A percentile compares a stretch with the other conserved stretches of the same genome.
Evolutionary conservation across 164 flowering plant species (phyloP).

Genomic region (Vitis cinerea): DNA sequence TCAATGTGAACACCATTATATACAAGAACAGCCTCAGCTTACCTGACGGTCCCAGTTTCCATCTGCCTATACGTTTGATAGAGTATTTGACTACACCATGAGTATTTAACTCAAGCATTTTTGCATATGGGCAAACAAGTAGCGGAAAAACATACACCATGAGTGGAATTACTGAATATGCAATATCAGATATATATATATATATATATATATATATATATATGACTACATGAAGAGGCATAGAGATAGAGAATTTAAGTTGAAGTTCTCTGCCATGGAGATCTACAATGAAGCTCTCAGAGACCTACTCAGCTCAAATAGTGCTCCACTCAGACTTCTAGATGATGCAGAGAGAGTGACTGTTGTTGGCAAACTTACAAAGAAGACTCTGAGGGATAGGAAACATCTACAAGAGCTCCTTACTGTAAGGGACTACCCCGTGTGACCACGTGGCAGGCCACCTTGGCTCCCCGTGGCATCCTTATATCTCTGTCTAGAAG

Average conservation of each 20-base stretch:
- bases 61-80: conserved; percentile 14
- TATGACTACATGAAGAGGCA: conserved; percentile 77
- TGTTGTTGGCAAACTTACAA: conserved; percentile 83
- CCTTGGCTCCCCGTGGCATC: too few relatives aligned
- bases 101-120: conserved; percentile 45
- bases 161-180: conserved; percentile 74
- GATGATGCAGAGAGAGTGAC: conserved; percentile 99
- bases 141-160: conserved; percentile 98
- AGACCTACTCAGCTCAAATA: conserved; percentile 75
- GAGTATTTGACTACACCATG: too few relatives aligned
- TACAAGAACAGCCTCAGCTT: conserved; percentile 16
- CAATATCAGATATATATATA: conserved; percentile 66
- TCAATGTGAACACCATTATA: conserved; percentile 31
- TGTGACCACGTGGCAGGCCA: too few relatives aligned
- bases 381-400: conserved; percentile 63
- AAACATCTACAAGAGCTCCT: conserved; percentile 71
- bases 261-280: conserved; percentile 95
- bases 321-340: conserved; percentile 72
- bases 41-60: conserved; percentile 26
- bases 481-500: too few relatives aligned
- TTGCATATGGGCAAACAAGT: conserved; percentile 98
- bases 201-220: conserved; percentile 24
- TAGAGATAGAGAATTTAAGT: conserved; percentile 61
- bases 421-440: neutral
- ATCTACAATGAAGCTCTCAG: conserved; percentile 91